These are phyloP conservation scores for Filosporella fistucella DNA, from an alignment of 495 filamentous ascomycete genomes.

Conservation along the genomic window DNA sequence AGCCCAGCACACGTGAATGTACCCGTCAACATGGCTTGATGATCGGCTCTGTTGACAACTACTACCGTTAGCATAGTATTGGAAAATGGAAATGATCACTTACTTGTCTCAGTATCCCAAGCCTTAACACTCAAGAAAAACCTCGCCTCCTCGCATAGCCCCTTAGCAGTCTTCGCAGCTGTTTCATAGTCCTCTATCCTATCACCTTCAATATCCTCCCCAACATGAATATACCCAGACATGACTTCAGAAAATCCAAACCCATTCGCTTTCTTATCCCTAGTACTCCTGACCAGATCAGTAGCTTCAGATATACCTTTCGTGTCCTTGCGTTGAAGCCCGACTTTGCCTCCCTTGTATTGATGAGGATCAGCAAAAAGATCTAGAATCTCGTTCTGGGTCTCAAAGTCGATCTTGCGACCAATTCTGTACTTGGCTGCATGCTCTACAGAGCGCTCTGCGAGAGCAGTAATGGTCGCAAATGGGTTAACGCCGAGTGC, in stretches of 20 bases:
- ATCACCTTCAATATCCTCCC: constrained; percentile 40
- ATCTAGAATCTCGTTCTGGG: constrained; percentile 46
- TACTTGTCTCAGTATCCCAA: constrained; percentile 38
- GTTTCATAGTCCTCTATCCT: constrained; percentile 45
- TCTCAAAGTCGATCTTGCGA: constrained; percentile 38
- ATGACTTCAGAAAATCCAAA: constrained; percentile 61
- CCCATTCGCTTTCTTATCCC: constrained; percentile 38
- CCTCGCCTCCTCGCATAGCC: constrained; percentile 47
- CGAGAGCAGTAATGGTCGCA: constrained; percentile 64
- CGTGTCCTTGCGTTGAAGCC: constrained; percentile 30
- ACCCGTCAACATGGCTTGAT: constrained; percentile 53
- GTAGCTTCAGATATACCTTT: constrained; percentile 25
- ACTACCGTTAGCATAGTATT: constrained; percentile 10
- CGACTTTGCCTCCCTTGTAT: neutral
- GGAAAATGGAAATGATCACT: constrained; percentile 4
- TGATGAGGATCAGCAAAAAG: constrained; percentile 19
- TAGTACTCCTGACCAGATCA: constrained; percentile 36
- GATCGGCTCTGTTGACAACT: constrained; percentile 37
- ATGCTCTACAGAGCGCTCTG: constrained; percentile 54
- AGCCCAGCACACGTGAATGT: constrained; percentile 58
- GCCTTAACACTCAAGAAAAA: constrained; percentile 58
- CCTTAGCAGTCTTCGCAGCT: constrained; percentile 47
- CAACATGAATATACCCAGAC: constrained; percentile 55
- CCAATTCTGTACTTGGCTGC: constrained; percentile 35
- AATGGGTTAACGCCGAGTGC: constrained; percentile 67